Base-by-base conservation (phyloP, 306 rosid genomes). In the Spatholobus suberectus region DNA sequence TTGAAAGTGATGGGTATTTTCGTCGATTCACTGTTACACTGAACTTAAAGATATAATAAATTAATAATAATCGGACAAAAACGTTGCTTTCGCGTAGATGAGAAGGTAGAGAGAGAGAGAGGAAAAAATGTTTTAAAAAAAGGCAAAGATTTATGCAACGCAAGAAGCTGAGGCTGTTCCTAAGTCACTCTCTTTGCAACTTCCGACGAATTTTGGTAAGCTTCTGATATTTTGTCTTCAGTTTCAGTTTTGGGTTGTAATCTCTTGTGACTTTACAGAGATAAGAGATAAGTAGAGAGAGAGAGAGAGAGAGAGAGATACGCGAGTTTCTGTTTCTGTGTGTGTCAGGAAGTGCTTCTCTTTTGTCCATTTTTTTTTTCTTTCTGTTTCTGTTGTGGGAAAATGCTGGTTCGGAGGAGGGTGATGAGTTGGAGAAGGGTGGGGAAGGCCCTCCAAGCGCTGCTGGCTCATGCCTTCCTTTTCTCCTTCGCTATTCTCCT, bases 351-450 rank as follows among this genome's bases (percentile, higher is more conserved):
- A 47, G 27, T 58, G 43, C 46, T 8, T 68, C 68, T 73, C 13
- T 69, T 73, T 65, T 67, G 34, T 76, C 76, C 44, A 43, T 52
- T 68, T 43, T 73, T 21, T 34, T 4, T 52, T 68, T 43, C 68
- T 21, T 34, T 4, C 2, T 83, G 38, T 63, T 77, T 73, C 35
- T 18, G 47, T 68, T 4, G 52, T 15, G 37, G 21, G 27, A 52
- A 68, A 84, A 93, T 93, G 93, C 77, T 90, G 82, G 88, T 85
- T 67, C 85, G 78, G 83, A 78, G 93, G 77, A 90, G 93, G 78
- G 85, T 90, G 46, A 89, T 91, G 92, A 95, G 94, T 73, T 93
- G 98, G 99, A 88, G 94, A 68, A 89, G 94, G 78, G 98, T 91
- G 55, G 91, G 83, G 0, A 88, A 87, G 87, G 87, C 97, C 37